Percentiles rank a stretch among this genome's conserved stretches.
phyloP scores from a whole-genome alignment of 148 eudicot species.

The Camellia sinensis region DNA sequence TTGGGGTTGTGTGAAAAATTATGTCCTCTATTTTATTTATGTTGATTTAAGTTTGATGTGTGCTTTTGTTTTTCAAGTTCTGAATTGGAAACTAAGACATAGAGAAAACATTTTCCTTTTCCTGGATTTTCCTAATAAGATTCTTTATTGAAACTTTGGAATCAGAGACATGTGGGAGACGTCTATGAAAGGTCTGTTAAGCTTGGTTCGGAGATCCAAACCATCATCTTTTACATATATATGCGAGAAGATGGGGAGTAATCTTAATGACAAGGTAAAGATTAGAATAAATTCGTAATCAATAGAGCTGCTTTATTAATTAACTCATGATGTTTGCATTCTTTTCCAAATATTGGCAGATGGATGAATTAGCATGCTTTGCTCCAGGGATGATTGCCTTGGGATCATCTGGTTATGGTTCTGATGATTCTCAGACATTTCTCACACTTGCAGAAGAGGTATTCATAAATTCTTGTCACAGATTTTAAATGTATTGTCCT shows the following conservation, averaged over 20 bases:
- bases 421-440: slow-evolving; percentile 68
- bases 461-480: neutral
- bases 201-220: slow-evolving; percentile 76
- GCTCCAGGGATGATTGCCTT: slow-evolving; percentile 98
- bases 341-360: slow-evolving; percentile 44
- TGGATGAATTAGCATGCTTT: slow-evolving; percentile 99
- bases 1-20: neutral
- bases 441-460: slow-evolving; percentile 95
- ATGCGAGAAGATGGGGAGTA: slow-evolving; percentile 70
- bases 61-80: neutral
- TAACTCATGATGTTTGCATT: slow-evolving; percentile 8
- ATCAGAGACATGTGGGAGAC: slow-evolving; percentile 98
- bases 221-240: slow-evolving; percentile 85
- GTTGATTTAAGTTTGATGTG: neutral
- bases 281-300: neutral
- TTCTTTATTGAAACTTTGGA: slow-evolving; percentile 10
- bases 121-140: neutral
- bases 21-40: neutral
- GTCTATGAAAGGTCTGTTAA: slow-evolving; percentile 83
- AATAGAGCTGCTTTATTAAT: neutral
- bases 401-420: slow-evolving; percentile 75
- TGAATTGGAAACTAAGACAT: neutral
- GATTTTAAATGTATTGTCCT: neutral
- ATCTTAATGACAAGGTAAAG: slow-evolving; percentile 70
- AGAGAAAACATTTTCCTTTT: neutral